Evolutionary conservation across 163 green algal genomes (phyloP).

Genomic region (Chlorella variabilis): DNA sequence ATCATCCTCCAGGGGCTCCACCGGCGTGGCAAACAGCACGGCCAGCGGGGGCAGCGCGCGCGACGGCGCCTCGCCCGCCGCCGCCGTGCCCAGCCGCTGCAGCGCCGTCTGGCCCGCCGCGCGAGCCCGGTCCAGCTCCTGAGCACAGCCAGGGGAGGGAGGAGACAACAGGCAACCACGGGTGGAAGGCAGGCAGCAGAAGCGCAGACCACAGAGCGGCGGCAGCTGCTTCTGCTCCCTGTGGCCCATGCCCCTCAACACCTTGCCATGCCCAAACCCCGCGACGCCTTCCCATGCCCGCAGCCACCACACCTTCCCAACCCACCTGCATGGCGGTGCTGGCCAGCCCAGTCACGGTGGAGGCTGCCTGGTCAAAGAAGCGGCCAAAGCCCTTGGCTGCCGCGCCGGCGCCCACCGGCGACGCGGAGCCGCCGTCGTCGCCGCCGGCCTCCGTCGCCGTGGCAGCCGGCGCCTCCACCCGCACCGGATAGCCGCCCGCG

Average conservation of each 20-base stretch:
- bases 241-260: no score
- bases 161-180: background rate
- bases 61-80: background rate
- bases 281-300: no score
- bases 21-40: conserved; percentile 44
- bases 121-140: conserved; percentile 24
- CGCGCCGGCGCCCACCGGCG: background rate
- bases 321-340: conserved; percentile 7
- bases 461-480: background rate
- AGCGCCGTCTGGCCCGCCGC: background rate
- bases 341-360: conserved; percentile 18
- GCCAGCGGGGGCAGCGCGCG: background rate
- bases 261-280: no score
- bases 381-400: conserved; percentile 11
- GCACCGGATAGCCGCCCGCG: background rate
- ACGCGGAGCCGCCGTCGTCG: background rate
- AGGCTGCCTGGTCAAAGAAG: conserved; percentile 19
- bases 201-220: no score
- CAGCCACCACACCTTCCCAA: no score
- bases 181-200: no score
- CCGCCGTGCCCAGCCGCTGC: conserved; percentile 14
- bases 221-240: no score
- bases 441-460: background rate
- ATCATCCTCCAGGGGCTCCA: conserved; percentile 36
- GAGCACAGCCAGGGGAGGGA: background rate